These are phyloP conservation scores for Pichia sp. DNA, from an alignment of 1,139 yeast genomes.

Conservation along the genomic window DNA sequence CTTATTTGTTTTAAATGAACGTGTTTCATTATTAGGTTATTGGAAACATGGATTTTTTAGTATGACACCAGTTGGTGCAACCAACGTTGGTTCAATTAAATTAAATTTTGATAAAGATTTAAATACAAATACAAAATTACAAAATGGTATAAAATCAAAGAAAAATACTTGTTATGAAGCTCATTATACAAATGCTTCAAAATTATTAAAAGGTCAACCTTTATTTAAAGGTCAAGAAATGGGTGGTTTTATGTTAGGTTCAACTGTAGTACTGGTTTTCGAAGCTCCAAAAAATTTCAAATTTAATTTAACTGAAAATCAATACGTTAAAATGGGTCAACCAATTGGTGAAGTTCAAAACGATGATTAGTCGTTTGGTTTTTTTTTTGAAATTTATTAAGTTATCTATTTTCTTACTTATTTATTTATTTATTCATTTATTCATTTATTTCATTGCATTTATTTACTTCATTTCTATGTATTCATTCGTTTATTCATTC, in stretches of 20 bases:
- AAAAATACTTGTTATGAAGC: constrained; percentile 93
- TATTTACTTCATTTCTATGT: too few relatives aligned
- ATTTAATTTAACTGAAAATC: constrained; percentile 65
- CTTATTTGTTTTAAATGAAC: constrained; percentile 83
- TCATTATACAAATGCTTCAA: constrained; percentile 75
- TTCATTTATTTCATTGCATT: too few relatives aligned
- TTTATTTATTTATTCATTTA: too few relatives aligned
- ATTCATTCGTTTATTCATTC: not conserved
- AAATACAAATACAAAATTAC: constrained; percentile 70
- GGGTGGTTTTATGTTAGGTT: constrained; percentile 95
- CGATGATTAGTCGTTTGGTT: not conserved
- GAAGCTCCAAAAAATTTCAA: constrained; percentile 82
- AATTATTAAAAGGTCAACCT: constrained; percentile 81
- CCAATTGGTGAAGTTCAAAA: constrained; percentile 46
- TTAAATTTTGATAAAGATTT: constrained; percentile 89
- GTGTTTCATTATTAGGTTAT: constrained; percentile 90
- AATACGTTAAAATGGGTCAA: constrained; percentile 82
- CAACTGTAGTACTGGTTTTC: constrained; percentile 91
- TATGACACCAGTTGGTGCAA: constrained; percentile 99
- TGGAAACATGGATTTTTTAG: constrained; percentile 97
- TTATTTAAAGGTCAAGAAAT: constrained; percentile 87
- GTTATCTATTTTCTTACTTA: too few relatives aligned
- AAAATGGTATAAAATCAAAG: constrained; percentile 46
- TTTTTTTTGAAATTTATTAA: too few relatives aligned
- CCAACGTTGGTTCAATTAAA: constrained; percentile 93